Conservation (phyloP, 108 stramenopile species). For the Poteriospumella lacustris region DNA sequence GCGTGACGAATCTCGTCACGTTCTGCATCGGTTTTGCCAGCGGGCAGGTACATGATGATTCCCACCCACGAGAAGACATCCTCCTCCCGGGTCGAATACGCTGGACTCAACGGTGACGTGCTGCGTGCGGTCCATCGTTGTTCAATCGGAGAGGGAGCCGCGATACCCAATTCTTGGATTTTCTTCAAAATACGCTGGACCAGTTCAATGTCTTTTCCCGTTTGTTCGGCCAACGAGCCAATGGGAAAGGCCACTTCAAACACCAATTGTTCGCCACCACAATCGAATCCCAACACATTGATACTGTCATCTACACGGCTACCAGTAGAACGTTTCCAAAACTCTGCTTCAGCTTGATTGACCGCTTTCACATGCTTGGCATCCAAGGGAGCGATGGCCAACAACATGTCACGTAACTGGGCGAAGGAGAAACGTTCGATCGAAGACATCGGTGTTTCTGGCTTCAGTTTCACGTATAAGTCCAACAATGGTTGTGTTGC, state of each 20-base stretch:
- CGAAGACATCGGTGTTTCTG: slow-evolving; percentile 38
- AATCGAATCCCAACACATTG: slow-evolving; percentile 83
- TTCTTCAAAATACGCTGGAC: slow-evolving; percentile 66
- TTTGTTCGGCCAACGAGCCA: slow-evolving; percentile 63
- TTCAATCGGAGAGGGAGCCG: slow-evolving; percentile 92
- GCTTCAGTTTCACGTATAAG: slow-evolving; percentile 52
- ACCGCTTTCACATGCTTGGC: slow-evolving; percentile 77
- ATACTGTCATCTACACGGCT: slow-evolving; percentile 43
- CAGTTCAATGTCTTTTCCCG: slow-evolving; percentile 69
- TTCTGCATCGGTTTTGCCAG: slow-evolving; percentile 48
- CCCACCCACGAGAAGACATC: slow-evolving; percentile 70
- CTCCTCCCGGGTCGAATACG: slow-evolving; percentile 38
- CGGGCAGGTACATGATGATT: slow-evolving; percentile 84
- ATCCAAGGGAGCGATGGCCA: slow-evolving; percentile 73
- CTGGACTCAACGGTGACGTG: slow-evolving; percentile 79
- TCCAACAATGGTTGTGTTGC: slow-evolving; percentile 60
- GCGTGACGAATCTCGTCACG: slow-evolving; percentile 60
- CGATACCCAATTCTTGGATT: slow-evolving; percentile 71
- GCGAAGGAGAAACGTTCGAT: slow-evolving; percentile 77
- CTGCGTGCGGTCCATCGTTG: slow-evolving; percentile 90
- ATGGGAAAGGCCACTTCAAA: slow-evolving; percentile 85
- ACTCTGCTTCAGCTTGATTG: slow-evolving; percentile 89
- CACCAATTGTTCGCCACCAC: slow-evolving; percentile 97
- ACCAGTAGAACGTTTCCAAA: slow-evolving; percentile 79
- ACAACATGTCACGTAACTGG: slow-evolving; percentile 81